phyloP scores from a whole-genome alignment of 2,329 filamentous ascomycete species.

The Monilinia fructigena region DNA sequence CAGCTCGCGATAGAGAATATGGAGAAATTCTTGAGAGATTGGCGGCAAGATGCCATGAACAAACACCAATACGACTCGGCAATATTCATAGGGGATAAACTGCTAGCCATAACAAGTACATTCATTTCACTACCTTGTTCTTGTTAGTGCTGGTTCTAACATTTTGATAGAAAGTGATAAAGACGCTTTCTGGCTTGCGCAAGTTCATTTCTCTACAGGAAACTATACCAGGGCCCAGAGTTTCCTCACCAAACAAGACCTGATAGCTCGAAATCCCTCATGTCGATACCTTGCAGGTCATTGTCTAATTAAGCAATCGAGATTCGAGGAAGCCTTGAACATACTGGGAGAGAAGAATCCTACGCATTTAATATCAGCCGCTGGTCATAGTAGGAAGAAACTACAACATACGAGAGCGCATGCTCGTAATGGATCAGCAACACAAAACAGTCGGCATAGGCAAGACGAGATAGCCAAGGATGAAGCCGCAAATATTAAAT shows the following conservation, averaged over 20 bases:
- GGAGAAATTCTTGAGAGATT: conserved; percentile 91
- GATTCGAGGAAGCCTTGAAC: conserved; percentile 82
- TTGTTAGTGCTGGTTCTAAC: conserved; percentile 24
- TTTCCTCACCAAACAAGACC: conserved; percentile 79
- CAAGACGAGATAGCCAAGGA: conserved; percentile 49
- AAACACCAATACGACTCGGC: conserved; percentile 96
- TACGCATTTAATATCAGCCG: conserved; percentile 74
- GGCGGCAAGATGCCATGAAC: conserved; percentile 92
- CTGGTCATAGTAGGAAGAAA: conserved; percentile 64
- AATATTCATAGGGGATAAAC: conserved; percentile 95
- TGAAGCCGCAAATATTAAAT: conserved; percentile 73
- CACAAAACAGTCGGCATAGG: conserved; percentile 40
- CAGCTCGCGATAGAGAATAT: conserved; percentile 49
- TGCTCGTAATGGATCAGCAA: conserved; percentile 50
- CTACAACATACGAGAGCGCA: conserved; percentile 62
- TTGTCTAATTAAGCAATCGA: conserved; percentile 88
- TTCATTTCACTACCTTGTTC: neutral
- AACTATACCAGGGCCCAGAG: conserved; percentile 91
- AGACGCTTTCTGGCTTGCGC: conserved; percentile 96
- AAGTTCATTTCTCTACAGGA: conserved; percentile 92
- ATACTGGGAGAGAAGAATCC: conserved; percentile 92
- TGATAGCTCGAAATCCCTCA: conserved; percentile 76
- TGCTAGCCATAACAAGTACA: conserved; percentile 88
- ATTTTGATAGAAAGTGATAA: conserved; percentile 74
- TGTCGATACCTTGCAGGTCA: conserved; percentile 92